Evolutionary conservation across 2,329 filamentous ascomycete species (phyloP), one percentile per base, ranked within the genome.

Genomic region (Aspergillus ibericus): DNA sequence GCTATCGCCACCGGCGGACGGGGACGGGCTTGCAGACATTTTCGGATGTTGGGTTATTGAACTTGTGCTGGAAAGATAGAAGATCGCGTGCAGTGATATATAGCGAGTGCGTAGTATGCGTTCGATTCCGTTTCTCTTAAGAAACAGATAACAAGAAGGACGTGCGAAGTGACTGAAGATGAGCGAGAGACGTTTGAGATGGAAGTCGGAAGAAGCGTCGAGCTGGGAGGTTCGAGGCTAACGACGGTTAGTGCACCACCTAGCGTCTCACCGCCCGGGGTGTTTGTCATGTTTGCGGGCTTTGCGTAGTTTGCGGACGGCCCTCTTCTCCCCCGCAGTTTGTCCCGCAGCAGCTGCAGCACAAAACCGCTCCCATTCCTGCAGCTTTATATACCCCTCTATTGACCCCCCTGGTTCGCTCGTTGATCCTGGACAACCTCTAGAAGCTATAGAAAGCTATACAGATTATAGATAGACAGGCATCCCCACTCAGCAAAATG

Each of bases 21-120:
- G 70, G 29, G 76, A 72, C 29, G 79, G 78, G 51, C 75, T 78
- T 13, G 77, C 72, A 61, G 77, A 78, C 75, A 78, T 78, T 48
- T 59, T 66, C 38, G 52, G 34, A 29, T 29, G 32, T 49, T 52
- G 46, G 22, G 20, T 16, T 42, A 22, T n/a, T 35, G 18, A 6
- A 42, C 40, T 13, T 32, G 6, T 35, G 12, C 12, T 2, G 52
- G 15, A 38, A 48, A 32, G 9, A 5, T 25, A 18, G 16, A 3
- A 12, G 8, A 12, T n/a, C 3, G 34, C 12, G 20, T 13, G 15
- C n/a, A 18, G n/a, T 20, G 22, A 50, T 42, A 44, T 18, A 32
- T 18, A 34, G 18, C 32, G 27, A 20, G 32, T 16, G 34, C 5
- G 36, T 25, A n/a, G 16, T 20, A 25, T 32, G 15, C 18, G 52